A percentile compares a stretch with the other conserved stretches of the same genome.
Conservation (phyloP, 495 filamentous ascomycete species). For the Penicillium pulvis region DNA sequence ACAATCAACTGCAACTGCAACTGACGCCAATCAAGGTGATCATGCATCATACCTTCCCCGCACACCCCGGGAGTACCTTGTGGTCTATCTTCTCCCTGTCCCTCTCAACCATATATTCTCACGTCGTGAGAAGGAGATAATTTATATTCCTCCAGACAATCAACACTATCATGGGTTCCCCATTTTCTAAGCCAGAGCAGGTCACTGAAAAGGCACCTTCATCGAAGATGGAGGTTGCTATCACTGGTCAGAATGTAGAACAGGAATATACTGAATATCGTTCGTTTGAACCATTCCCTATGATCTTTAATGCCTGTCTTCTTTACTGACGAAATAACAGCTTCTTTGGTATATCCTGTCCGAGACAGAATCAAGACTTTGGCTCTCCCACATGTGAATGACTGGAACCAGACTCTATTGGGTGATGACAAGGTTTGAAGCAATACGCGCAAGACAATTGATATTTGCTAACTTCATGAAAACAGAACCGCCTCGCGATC, state of each 20-base stretch:
- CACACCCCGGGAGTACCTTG: neutral
- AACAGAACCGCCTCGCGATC: conserved; percentile 65
- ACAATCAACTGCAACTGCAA: neutral
- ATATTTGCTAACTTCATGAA: neutral
- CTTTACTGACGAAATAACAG: conserved; percentile 1
- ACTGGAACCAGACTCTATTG: conserved; percentile 26
- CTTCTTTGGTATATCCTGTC: conserved; percentile 24
- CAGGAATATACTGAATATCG: neutral
- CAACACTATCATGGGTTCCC: neutral
- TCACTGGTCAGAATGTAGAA: neutral
- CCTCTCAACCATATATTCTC: neutral
- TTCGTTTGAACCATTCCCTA: neutral
- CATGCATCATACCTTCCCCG: neutral
- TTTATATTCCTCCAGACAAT: neutral
- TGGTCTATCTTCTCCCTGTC: neutral
- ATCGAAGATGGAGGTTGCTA: neutral
- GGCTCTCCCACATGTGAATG: conserved; percentile 14
- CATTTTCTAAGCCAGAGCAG: conserved; percentile 1
- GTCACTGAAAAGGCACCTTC: neutral
- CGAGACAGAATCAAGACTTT: conserved; percentile 17
- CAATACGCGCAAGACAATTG: neutral
- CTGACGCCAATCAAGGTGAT: neutral
- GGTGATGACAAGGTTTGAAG: conserved; percentile 25
- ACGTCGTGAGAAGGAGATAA: neutral
- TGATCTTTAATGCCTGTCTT: neutral